These are phyloP conservation scores for Penicillium thymicola DNA, from an alignment of 2,329 filamentous ascomycete species.

Conservation along the genomic window DNA sequence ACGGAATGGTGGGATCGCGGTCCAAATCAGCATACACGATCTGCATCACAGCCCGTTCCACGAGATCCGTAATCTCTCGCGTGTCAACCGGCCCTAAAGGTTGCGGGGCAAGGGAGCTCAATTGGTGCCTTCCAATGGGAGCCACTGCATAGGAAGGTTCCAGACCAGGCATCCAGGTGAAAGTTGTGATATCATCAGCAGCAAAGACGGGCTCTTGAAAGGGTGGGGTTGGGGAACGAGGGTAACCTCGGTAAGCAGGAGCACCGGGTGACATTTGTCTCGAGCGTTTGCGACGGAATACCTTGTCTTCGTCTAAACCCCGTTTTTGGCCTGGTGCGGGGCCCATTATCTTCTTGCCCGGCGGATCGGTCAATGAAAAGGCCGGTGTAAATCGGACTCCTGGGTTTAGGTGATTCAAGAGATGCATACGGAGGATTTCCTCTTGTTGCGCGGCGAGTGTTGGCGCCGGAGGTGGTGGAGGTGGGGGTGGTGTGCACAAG, in stretches of 20 bases:
- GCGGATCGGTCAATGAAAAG: background rate
- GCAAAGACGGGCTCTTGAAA: slow-evolving; percentile 2
- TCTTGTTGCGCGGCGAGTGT: background rate
- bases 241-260: background rate
- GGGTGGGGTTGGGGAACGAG: background rate
- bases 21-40: slow-evolving; percentile 31
- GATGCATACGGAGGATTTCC: background rate
- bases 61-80: slow-evolving; percentile 13
- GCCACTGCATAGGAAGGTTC: background rate
- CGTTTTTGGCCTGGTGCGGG: background rate
- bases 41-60: slow-evolving; percentile 28
- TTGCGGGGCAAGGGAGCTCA: background rate
- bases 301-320: background rate
- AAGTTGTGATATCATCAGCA: background rate
- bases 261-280: slow-evolving; percentile 3
- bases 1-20: slow-evolving; percentile 24
- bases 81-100: background rate
- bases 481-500: background rate
- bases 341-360: background rate
- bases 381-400: background rate
- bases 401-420: background rate
- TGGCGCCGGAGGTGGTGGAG: background rate
- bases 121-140: background rate
- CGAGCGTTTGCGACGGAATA: background rate
- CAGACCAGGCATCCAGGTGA: background rate